These are phyloP conservation scores for Chenopodium quinoa DNA, from an alignment of 148 eudicot genomes.

Conservation along the genomic window DNA sequence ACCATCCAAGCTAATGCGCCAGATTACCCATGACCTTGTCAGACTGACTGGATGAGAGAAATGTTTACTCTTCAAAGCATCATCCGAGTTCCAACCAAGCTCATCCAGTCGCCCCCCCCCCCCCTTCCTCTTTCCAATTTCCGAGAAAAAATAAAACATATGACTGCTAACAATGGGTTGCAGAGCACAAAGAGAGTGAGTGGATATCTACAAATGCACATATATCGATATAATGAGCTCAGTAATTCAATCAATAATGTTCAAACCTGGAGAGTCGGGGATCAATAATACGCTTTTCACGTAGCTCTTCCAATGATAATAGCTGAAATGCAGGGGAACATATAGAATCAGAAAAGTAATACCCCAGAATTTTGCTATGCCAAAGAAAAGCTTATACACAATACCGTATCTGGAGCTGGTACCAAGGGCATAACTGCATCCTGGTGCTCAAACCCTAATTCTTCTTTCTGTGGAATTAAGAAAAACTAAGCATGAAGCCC, in stretches of 20 bases:
- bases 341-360: slow-evolving; percentile 4
- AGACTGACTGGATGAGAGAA: not conserved
- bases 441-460: slow-evolving; percentile 88
- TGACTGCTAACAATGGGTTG: no score
- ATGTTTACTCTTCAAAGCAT: not conserved
- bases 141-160: no score
- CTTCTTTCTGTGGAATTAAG: slow-evolving; percentile 65
- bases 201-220: not conserved
- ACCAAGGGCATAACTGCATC: slow-evolving; percentile 68
- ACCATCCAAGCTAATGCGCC: not conserved
- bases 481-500: slow-evolving; percentile 11
- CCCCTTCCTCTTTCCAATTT: no score
- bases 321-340: slow-evolving; percentile 42
- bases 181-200: not conserved
- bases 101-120: no score
- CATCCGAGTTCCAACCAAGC: not conserved
- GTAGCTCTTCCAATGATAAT: slow-evolving; percentile 79
- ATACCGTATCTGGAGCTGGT: slow-evolving; percentile 79
- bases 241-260: not conserved
- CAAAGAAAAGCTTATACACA: slow-evolving; percentile 17
- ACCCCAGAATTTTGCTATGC: not conserved
- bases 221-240: not conserved
- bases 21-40: not conserved
- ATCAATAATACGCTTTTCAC: slow-evolving; percentile 78
- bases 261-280: slow-evolving; percentile 88